These are phyloP conservation scores for Leishmania tarentolae DNA, from an alignment of 208 protist genomes.

Conservation along the genomic window DNA sequence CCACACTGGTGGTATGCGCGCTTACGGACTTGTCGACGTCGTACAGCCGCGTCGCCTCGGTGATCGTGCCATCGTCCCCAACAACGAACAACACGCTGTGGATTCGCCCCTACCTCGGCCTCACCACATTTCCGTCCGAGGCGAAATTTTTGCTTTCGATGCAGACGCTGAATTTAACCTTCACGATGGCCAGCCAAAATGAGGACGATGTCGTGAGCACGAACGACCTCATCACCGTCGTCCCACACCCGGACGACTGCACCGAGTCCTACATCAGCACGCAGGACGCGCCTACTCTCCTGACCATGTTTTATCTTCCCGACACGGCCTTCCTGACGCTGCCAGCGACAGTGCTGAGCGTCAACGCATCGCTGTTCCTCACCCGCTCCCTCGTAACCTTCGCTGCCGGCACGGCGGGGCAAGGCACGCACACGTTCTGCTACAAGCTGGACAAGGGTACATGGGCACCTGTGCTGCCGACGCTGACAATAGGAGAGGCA, in stretches of 20 bases:
- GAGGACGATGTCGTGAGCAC: conserved; percentile 63
- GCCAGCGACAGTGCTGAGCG: conserved; percentile 49
- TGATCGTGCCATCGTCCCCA: conserved; percentile 18
- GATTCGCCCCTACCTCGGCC: conserved; percentile 75
- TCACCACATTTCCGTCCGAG: conserved; percentile 59
- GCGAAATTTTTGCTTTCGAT: conserved; percentile 54
- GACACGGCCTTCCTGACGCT: conserved; percentile 74
- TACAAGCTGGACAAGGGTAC: conserved; percentile 75
- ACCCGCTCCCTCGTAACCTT: conserved; percentile 64
- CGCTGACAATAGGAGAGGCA: conserved; percentile 44
- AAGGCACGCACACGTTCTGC: conserved; percentile 66
- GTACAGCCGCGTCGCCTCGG: conserved; percentile 42
- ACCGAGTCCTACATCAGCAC: conserved; percentile 67
- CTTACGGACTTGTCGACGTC: conserved; percentile 47
- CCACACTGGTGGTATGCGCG: conserved; percentile 77
- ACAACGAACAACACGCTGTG: conserved; percentile 49
- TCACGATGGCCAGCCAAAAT: conserved; percentile 53
- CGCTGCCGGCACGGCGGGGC: conserved; percentile 13
- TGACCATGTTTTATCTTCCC: conserved; percentile 54
- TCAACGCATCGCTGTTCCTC: conserved; percentile 34
- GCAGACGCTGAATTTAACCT: conserved; percentile 72
- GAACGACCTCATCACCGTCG: conserved; percentile 68
- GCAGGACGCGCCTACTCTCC: conserved; percentile 34
- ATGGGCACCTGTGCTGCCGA: conserved; percentile 73
- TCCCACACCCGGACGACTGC: conserved; percentile 60